phyloP scores from a whole-genome alignment of 352 stramenopile species.

The Globisporangium cylindrosporum region DNA sequence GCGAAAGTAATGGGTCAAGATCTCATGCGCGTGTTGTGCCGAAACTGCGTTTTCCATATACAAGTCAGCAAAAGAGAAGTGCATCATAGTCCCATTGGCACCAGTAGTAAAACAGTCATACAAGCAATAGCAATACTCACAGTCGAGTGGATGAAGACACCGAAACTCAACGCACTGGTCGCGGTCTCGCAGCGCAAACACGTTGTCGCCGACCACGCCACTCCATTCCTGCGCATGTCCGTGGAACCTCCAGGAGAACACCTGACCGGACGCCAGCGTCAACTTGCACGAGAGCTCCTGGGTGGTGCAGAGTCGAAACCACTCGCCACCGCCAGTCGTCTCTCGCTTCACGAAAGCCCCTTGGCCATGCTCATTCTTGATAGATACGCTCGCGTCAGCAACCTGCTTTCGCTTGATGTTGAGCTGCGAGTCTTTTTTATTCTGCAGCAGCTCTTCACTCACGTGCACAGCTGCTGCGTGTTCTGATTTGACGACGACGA shows the following conservation, averaged over 20 bases:
- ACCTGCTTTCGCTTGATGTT: background rate
- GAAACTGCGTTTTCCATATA: conserved; percentile 22
- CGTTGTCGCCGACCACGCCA: conserved; percentile 42
- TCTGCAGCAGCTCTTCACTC: background rate
- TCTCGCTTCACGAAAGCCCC: background rate
- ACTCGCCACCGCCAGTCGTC: conserved; percentile 24
- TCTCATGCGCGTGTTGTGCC: conserved; percentile 38
- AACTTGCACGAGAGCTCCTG: conserved; percentile 43
- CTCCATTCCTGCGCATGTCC: conserved; percentile 33
- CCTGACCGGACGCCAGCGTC: conserved; percentile 49
- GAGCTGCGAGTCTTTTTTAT: background rate
- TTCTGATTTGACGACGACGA: conserved; percentile 1
- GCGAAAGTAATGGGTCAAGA: conserved; percentile 89
- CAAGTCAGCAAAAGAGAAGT: no score
- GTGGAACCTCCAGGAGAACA: conserved; percentile 40
- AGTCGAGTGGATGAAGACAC: conserved; percentile 61
- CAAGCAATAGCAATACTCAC: conserved; percentile 17
- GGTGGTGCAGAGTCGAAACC: conserved; percentile 36
- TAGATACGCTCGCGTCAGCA: background rate
- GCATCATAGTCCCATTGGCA: background rate
- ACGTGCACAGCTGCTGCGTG: background rate
- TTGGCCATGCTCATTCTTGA: background rate
- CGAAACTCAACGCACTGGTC: conserved; percentile 40
- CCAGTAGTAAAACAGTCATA: background rate
- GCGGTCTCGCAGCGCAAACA: conserved; percentile 52